Evolutionary conservation across 768 basidiomycete species (phyloP).

Genomic region (Hysterangium stoloniferum): DNA sequence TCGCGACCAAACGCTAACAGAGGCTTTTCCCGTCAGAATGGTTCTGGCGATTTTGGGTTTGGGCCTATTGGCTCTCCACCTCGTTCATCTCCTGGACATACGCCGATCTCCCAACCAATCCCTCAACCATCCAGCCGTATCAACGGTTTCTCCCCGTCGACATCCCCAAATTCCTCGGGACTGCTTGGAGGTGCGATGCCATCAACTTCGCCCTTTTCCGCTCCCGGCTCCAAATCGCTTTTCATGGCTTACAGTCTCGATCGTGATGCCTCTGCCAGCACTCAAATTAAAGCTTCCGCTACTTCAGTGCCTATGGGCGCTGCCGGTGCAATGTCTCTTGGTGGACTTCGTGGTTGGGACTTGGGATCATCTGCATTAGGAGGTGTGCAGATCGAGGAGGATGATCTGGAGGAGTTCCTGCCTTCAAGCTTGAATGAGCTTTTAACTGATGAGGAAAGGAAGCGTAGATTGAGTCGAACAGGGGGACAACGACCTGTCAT

Average conservation of each 20-base stretch:
- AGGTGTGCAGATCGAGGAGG: slow-evolving; percentile 52
- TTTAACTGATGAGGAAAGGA: slow-evolving; percentile 81
- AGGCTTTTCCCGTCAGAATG: slow-evolving; percentile 31
- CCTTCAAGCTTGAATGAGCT: slow-evolving; percentile 85
- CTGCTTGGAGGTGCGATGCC: slow-evolving; percentile 25
- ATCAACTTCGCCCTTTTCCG: slow-evolving; percentile 68
- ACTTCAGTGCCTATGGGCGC: slow-evolving; percentile 30
- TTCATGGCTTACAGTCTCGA: slow-evolving; percentile 34
- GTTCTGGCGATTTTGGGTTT: slow-evolving; percentile 44
- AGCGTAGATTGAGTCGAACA: slow-evolving; percentile 73
- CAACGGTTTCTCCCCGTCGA: slow-evolving; percentile 48
- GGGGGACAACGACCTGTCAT: slow-evolving; percentile 17
- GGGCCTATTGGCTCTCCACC: slow-evolving; percentile 84
- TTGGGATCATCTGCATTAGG: slow-evolving; percentile 16
- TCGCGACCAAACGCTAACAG: slow-evolving; percentile 44
- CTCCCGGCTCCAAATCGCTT: slow-evolving; percentile 54
- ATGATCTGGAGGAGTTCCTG: slow-evolving; percentile 81
- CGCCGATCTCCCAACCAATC: slow-evolving; percentile 16
- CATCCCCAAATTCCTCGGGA: slow-evolving; percentile 40
- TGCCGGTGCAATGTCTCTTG: slow-evolving; percentile 60
- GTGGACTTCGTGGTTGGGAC: slow-evolving; percentile 42
- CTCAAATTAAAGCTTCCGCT: slow-evolving; percentile 21
- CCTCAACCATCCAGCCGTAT: slow-evolving; percentile 28
- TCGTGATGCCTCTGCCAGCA: slow-evolving; percentile 12
- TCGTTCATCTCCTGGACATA: slow-evolving; percentile 25